Evolutionary conservation across 2,329 filamentous ascomycete species (phyloP), one percentile per base, ranked within the genome.

Genomic region (Monosporascus ibericus): DNA sequence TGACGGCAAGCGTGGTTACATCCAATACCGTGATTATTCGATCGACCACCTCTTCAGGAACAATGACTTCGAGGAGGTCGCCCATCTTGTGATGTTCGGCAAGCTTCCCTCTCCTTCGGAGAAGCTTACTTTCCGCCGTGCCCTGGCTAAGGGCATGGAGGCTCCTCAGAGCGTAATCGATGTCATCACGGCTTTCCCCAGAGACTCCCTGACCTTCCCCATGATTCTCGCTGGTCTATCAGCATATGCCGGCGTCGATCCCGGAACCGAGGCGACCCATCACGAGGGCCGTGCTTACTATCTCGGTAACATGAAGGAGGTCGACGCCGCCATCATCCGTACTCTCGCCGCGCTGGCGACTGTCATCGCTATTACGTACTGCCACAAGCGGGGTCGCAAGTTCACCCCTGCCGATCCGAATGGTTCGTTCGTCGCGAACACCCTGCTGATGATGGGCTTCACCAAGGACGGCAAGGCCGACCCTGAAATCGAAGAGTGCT

Each of bases 381-480:
- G 72, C 53, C 72, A 75, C 55, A 65, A 69, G 34, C 65, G 66
- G 48, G 65, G 64, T n/a, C 61, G 58, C 14, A 51, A 62, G 5
- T 72, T 75, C 58, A 67, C 61, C 15, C 58, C 61, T 0, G 65
- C 71, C 1, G 60, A 67, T 7, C 47, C 60, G 0, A 57, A 66
- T 5, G 61, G 55, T 2, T 65, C 63, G 0, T 72, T 71, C 50
- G 63, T 72, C 14, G 70, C 74, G 20, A 79, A 79, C 53, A 55
- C 77, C 9, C 64, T 79, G n/a, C 62, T 61, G 17, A 77, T 78
- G 75, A 73, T 74, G 56, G 71, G 74, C 2, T 57, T 72, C 17
- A 62, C 71, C 4, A 66, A 70, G 20, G 24, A 38, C 27, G 49
- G 51, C 1, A 49, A 52, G 3, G 65, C 70, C 3, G 67, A 74